These are phyloP conservation scores for Arachis monticola DNA, from an alignment of 331 rosid species.

Conservation along the genomic window DNA sequence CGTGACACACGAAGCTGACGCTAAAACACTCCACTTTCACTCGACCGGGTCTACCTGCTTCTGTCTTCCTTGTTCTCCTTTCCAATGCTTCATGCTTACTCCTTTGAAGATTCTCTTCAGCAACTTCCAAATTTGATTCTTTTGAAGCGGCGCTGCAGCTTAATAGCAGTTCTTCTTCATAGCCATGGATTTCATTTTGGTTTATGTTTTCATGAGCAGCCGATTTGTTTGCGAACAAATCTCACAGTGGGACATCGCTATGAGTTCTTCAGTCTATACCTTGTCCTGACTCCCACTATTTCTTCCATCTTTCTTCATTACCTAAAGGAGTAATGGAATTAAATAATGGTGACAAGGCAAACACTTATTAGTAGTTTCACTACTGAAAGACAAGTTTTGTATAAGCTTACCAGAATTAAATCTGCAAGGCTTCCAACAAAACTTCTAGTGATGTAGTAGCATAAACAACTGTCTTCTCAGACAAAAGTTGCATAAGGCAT, in stretches of 20 bases:
- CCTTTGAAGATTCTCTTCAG: conserved; percentile 49
- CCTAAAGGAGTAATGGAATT: conserved; percentile 48
- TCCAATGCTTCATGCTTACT: conserved; percentile 41
- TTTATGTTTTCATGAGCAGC: conserved; percentile 75
- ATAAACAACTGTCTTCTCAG: conserved; percentile 81
- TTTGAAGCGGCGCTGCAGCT: conserved; percentile 42
- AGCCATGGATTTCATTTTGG: conserved; percentile 56
- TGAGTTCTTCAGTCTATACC: conserved; percentile 68
- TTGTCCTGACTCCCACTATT: conserved; percentile 73
- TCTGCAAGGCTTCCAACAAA: conserved; percentile 76
- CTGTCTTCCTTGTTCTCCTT: conserved; percentile 71
- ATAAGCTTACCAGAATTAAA: conserved; percentile 64
- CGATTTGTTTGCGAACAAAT: conserved; percentile 76
- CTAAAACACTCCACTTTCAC: conserved; percentile 93
- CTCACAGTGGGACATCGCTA: conserved; percentile 63
- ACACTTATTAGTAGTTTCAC: conserved; percentile 2
- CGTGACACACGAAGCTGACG: no score
- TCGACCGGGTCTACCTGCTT: conserved; percentile 71
- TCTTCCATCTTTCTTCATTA: conserved; percentile 61
- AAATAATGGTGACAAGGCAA: conserved; percentile 12
- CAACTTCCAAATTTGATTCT: conserved; percentile 60
- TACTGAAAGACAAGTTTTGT: conserved; percentile 19
- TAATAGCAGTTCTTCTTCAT: conserved; percentile 42
- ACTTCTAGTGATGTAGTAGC: conserved; percentile 93
- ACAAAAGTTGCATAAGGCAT: conserved; percentile 76